Conservation (phyloP, 371 early-diverging fungal genomes). For the Mucor saturninus region DNA sequence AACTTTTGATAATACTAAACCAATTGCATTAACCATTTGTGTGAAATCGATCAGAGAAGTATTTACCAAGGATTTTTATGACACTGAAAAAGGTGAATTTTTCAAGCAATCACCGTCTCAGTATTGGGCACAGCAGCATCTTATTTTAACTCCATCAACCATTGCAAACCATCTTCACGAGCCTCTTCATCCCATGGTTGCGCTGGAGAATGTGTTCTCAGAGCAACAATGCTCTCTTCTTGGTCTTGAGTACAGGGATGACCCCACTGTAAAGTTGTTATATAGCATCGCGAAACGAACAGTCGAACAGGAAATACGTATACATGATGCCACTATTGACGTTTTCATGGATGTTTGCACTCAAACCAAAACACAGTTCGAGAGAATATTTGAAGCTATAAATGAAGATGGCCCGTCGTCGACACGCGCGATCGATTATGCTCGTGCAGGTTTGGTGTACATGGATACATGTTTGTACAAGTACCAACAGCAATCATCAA, state of each 20-base stretch:
- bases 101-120: slow-evolving; percentile 8
- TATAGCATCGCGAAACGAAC: neutral
- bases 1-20: slow-evolving; percentile 13
- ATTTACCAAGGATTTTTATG: neutral
- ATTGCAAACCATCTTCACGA: slow-evolving; percentile 8
- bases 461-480: slow-evolving; percentile 14
- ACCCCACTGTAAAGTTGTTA: neutral
- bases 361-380: slow-evolving; percentile 6
- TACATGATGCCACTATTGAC: slow-evolving; percentile 5
- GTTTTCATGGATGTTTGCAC: slow-evolving; percentile 12
- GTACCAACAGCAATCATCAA: slow-evolving; percentile 14
- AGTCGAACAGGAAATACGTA: neutral
- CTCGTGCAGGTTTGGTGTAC: slow-evolving; percentile 15
- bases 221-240: slow-evolving; percentile 20
- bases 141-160: slow-evolving; percentile 13
- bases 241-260: slow-evolving; percentile 20
- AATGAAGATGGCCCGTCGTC: slow-evolving; percentile 10
- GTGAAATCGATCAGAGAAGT: slow-evolving; percentile 7
- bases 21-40: slow-evolving; percentile 20
- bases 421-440: slow-evolving; percentile 10
- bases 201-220: slow-evolving; percentile 21
- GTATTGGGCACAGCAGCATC: slow-evolving; percentile 14
- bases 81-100: slow-evolving; percentile 17
- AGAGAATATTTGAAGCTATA: slow-evolving; percentile 11
- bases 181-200: slow-evolving; percentile 10